These are phyloP conservation scores for Arthrobotrys entomopaga DNA, from an alignment of 2,329 filamentous ascomycete species.

Conservation along the genomic window DNA sequence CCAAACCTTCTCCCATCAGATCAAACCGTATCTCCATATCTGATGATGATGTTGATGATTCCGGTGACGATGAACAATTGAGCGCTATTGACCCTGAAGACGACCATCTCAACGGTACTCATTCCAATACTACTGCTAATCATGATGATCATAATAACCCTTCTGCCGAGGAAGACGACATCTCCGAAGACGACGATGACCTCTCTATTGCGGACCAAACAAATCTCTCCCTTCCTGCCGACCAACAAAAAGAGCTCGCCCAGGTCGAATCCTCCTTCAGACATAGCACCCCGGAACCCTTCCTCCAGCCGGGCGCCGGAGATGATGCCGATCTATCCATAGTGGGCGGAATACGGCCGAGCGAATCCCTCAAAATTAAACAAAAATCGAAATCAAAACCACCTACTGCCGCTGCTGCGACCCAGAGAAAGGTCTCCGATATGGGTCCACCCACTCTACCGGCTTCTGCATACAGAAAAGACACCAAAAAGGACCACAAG, in stretches of 20 bases:
- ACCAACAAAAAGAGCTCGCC: slow-evolving; percentile 51
- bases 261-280: slow-evolving; percentile 51
- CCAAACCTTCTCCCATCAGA: slow-evolving; percentile 14
- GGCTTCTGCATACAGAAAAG: slow-evolving; percentile 30
- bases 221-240: slow-evolving; percentile 43
- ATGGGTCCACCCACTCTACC: slow-evolving; percentile 32
- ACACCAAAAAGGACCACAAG: slow-evolving; percentile 32
- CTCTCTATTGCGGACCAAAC: slow-evolving; percentile 35
- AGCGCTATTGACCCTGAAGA: slow-evolving; percentile 38
- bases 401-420: slow-evolving; percentile 7
- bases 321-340: slow-evolving; percentile 50
- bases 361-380: slow-evolving; percentile 14
- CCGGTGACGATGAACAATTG: slow-evolving; percentile 31
- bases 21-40: slow-evolving; percentile 8
- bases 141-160: slow-evolving; percentile 16
- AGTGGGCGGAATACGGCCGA: slow-evolving; percentile 48
- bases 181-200: slow-evolving; percentile 29
- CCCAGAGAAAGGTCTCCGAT: slow-evolving; percentile 27
- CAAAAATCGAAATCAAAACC: slow-evolving; percentile 7
- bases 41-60: slow-evolving; percentile 8
- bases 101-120: slow-evolving; percentile 7
- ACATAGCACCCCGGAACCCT: slow-evolving; percentile 49
- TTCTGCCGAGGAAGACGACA: neutral
- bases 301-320: slow-evolving; percentile 29
- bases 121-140: slow-evolving; percentile 22